phyloP scores from a whole-genome alignment of 1,284 basidiomycete species.

The Pyrrhoderma lamaoense region DNA sequence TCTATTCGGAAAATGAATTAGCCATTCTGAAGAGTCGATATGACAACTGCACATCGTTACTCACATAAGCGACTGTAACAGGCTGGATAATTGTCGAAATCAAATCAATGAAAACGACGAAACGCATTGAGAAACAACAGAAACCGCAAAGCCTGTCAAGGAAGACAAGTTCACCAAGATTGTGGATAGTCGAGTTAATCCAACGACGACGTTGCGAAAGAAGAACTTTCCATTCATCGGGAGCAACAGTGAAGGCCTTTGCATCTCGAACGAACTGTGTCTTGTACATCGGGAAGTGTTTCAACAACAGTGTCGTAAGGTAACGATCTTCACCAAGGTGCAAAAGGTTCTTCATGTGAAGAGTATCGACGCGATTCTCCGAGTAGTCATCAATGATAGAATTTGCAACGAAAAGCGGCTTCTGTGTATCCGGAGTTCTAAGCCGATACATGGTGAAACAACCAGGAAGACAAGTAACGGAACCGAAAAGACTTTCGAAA shows the following conservation, averaged over 20 bases:
- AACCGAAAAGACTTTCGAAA: slow-evolving; percentile 94
- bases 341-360: slow-evolving; percentile 96
- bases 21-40: slow-evolving; percentile 1
- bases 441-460: slow-evolving; percentile 96
- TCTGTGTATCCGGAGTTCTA: slow-evolving; percentile 87
- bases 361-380: slow-evolving; percentile 92
- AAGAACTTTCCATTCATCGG: slow-evolving; percentile 89
- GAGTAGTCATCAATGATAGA: slow-evolving; percentile 89
- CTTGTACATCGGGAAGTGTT: slow-evolving; percentile 88
- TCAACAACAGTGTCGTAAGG: slow-evolving; percentile 89
- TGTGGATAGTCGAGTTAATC: slow-evolving; percentile 99
- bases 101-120: slow-evolving; percentile 94
- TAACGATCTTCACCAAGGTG: slow-evolving; percentile 99
- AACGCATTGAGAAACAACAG: slow-evolving; percentile 98
- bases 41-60: too few relatives aligned
- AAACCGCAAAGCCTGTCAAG: slow-evolving; percentile 93
- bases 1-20: slow-evolving; percentile 36
- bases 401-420: slow-evolving; percentile 84
- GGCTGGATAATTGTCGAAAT: slow-evolving; percentile 83
- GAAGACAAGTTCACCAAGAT: slow-evolving; percentile 88
- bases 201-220: slow-evolving; percentile 97
- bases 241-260: slow-evolving; percentile 86
- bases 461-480: slow-evolving; percentile 96
- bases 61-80: slow-evolving; percentile 88
- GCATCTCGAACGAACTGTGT: slow-evolving; percentile 94